A percentile compares a stretch with the other conserved stretches of the same genome.
Evolutionary conservation across 192 early-diverging fungal species (phyloP).

Genomic region (Backusella circina): DNA sequence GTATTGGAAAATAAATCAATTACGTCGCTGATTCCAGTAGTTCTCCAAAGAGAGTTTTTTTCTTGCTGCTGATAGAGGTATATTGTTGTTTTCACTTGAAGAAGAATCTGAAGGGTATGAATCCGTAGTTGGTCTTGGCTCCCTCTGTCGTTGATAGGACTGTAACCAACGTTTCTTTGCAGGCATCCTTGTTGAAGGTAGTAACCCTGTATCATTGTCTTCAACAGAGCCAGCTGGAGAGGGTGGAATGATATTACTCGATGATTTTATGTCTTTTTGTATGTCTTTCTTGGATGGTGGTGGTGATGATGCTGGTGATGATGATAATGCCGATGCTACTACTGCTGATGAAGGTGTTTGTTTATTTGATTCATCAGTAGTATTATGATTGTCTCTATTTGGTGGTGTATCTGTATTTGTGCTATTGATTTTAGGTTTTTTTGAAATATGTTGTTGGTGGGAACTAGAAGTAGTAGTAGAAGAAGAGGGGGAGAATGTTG

Average conservation of each 20-base stretch:
- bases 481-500: neutral
- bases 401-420: neutral
- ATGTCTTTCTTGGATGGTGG: neutral
- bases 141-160: neutral
- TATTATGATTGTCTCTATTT: neutral
- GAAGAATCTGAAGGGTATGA: neutral
- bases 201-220: neutral
- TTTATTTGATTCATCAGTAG: neutral
- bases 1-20: too few species aligned
- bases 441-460: neutral
- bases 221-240: conserved; percentile 1
- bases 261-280: neutral
- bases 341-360: neutral
- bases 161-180: neutral
- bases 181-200: neutral
- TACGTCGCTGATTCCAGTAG: neutral
- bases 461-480: neutral
- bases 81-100: neutral
- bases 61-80: neutral
- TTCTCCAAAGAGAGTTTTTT: neutral
- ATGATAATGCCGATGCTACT: neutral
- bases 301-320: neutral
- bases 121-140: neutral
- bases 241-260: neutral
- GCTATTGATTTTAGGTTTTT: neutral